Evolutionary conservation across 2,329 filamentous ascomycete species (phyloP), one percentile per base, ranked within the genome.

Genomic region (Rhinocladiella mackenziei): DNA sequence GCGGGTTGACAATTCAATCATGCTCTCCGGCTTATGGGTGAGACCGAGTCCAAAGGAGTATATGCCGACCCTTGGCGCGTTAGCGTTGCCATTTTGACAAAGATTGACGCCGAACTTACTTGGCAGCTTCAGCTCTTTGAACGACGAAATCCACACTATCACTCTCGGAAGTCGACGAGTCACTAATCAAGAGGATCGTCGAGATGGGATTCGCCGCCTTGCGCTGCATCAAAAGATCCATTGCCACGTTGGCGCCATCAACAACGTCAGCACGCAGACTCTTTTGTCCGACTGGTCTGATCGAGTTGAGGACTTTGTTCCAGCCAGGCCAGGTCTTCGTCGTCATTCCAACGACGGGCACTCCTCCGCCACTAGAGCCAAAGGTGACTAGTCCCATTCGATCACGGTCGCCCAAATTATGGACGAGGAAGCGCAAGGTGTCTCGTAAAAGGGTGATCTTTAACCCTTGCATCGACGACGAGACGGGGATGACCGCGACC

Each of bases 121-220:
- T 98, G 53, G 92, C 92, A 44, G 92, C 92, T 71, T 98, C 92
- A 4, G 92, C 92, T 57, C 92, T 78, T 10, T 92, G 96, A 28
- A 97, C 87, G 9, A 98, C 92, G 64, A 98, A 98, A 65, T 98
- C 91, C 22, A 97, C 91, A 60, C 89, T 94, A 60, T 97, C 92
- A 4, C 83, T 80, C 62, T 98, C 92, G 0, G 89, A 91, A 3
- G 87, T 95, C 3, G 91, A 94, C 0, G 92, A 94, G 62, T 98
- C 92, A 69, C 92, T 97, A 64, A 98, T 97, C 53, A 98, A 76
- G 66, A 98, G 79, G 57, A 98, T 97, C 8, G 88, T 91, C 1
- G 92, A 91, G 40, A 98, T 84, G 0, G 92, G 89, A 62, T 97
- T 98, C 66, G 85, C 91, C 57, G 89, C 87, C 69, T 94, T 95